A percentile compares a stretch with the other conserved stretches of the same genome.
These are phyloP conservation scores for Ophiostoma perfectum DNA, from an alignment of 2,329 filamentous ascomycete genomes.

Conservation along the genomic window DNA sequence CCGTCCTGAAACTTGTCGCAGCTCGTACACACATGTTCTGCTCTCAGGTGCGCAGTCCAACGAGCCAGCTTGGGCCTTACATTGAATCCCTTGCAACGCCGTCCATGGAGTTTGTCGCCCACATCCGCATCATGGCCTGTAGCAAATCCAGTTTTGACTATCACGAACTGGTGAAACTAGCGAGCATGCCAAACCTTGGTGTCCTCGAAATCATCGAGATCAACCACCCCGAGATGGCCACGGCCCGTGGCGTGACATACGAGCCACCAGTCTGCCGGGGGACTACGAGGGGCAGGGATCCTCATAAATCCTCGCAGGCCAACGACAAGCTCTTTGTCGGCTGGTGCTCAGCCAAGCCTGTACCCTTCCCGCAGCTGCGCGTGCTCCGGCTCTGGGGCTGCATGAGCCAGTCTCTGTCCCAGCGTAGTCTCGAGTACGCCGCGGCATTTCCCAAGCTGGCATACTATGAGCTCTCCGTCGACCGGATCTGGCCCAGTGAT, in stretches of 20 bases:
- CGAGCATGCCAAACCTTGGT: constrained; percentile 43
- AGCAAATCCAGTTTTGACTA: constrained; percentile 26
- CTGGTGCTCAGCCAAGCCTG: constrained; percentile 38
- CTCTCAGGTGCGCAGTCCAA: neutral
- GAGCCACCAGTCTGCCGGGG: neutral
- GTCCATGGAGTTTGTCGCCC: constrained; percentile 30
- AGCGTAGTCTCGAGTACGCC: constrained; percentile 39
- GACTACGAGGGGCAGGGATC: neutral
- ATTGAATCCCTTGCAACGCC: constrained; percentile 16
- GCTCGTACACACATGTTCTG: constrained; percentile 11
- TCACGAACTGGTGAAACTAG: constrained; percentile 39
- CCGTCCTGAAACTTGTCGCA: neutral
- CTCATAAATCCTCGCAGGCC: constrained; percentile 27
- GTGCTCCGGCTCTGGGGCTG: constrained; percentile 38
- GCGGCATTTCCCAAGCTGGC: constrained; percentile 41
- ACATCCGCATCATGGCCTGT: constrained; percentile 28
- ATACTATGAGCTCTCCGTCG: constrained; percentile 40
- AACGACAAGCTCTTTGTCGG: constrained; percentile 43
- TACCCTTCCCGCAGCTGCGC: constrained; percentile 44
- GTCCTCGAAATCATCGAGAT: constrained; percentile 44
- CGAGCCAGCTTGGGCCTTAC: constrained; percentile 17
- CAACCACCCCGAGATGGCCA: neutral
- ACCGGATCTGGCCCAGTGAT: constrained; percentile 25
- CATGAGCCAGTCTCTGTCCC: constrained; percentile 31
- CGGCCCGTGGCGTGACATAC: neutral